phyloP scores from a whole-genome alignment of 306 rosid genomes.

The Vigna angularis region DNA sequence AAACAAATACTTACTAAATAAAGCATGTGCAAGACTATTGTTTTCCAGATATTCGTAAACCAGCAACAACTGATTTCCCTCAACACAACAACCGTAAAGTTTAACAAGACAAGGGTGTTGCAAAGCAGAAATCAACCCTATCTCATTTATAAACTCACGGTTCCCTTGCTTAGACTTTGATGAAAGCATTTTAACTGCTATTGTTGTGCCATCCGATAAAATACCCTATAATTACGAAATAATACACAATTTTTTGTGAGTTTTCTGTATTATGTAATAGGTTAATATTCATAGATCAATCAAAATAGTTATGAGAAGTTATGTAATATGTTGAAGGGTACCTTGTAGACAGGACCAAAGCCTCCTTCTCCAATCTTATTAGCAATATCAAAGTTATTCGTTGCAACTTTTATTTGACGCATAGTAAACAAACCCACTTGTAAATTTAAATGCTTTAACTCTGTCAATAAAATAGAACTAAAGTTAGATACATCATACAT shows the following conservation, averaged over 20 bases:
- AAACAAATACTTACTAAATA: constrained; percentile 57
- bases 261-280: not conserved
- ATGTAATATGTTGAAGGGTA: not conserved
- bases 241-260: not conserved
- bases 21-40: constrained; percentile 67
- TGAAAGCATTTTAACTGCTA: constrained; percentile 67
- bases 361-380: constrained; percentile 78
- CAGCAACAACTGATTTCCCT: constrained; percentile 67
- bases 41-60: constrained; percentile 72
- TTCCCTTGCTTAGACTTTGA: constrained; percentile 63
- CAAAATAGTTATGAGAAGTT: not conserved
- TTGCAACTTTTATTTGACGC: constrained; percentile 63
- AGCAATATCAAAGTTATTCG: constrained; percentile 51
- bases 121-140: constrained; percentile 60
- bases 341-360: constrained; percentile 73
- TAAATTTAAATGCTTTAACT: constrained; percentile 51
- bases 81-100: constrained; percentile 69
- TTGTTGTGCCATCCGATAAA: constrained; percentile 57
- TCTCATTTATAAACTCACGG: constrained; percentile 38
- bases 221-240: constrained; percentile 38
- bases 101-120: constrained; percentile 70
- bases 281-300: not conserved
- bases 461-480: constrained; percentile 21
- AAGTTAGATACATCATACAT: not conserved
- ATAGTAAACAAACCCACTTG: constrained; percentile 54